A percentile compares a stretch with the other conserved stretches of the same genome.
These are phyloP conservation scores for Brasilioporus rufonigricans DNA, from an alignment of 768 basidiomycete genomes.

Conservation along the genomic window DNA sequence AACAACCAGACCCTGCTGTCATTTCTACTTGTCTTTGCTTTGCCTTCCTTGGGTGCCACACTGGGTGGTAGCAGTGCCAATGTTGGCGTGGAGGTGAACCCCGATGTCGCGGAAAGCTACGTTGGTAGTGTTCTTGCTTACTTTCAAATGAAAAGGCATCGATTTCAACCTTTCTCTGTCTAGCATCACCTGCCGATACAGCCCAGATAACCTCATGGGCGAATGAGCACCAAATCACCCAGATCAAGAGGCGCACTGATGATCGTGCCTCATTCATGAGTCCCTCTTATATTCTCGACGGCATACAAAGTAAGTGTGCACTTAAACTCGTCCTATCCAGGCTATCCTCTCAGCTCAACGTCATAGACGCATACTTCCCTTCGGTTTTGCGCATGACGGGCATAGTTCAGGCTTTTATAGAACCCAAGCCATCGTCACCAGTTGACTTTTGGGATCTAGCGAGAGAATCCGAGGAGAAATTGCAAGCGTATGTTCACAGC, in stretches of 20 bases:
- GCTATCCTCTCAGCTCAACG: background rate
- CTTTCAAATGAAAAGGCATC: background rate
- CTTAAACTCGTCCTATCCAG: background rate
- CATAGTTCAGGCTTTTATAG: background rate
- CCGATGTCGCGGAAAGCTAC: background rate
- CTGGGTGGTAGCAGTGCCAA: too few species aligned
- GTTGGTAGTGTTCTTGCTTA: background rate
- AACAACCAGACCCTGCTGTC: background rate
- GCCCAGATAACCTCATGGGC: background rate
- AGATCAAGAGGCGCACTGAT: background rate
- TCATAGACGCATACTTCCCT: conserved; percentile 1
- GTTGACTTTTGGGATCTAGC: conserved; percentile 14
- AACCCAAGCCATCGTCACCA: background rate
- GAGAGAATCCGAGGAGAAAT: background rate
- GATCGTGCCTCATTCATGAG: background rate
- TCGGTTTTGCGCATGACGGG: background rate
- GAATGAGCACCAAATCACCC: background rate
- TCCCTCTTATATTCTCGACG: background rate
- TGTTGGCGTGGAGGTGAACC: background rate
- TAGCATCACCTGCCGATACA: background rate
- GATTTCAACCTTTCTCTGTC: background rate
- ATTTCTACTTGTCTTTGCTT: background rate
- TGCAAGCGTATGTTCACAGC: conserved; percentile 3
- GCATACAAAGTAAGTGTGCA: background rate
- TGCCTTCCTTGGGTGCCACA: background rate